Evolutionary conservation across 2,329 filamentous ascomycete species (phyloP).

Genomic region (Chaetomium sp.): DNA sequence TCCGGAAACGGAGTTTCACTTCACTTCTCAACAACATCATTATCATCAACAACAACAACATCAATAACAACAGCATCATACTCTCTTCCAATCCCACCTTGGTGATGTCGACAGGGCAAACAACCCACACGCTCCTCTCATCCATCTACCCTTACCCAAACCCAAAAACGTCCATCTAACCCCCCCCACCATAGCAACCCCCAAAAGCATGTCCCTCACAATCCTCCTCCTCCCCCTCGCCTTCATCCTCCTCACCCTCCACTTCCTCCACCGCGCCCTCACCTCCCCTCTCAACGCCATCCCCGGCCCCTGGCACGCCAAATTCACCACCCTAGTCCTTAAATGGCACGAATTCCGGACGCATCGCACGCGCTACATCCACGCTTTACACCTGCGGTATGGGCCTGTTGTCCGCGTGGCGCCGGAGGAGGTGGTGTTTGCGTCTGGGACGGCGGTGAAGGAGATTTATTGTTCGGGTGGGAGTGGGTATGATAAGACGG

Average conservation of each 20-base stretch:
- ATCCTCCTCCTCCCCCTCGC: conserved; percentile 10
- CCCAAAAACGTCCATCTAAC: too few species aligned
- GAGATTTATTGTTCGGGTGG: conserved; percentile 58
- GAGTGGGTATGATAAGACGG: conserved; percentile 59
- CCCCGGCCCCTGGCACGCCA: conserved; percentile 43
- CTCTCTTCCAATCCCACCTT: too few species aligned
- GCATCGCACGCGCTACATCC: conserved; percentile 48
- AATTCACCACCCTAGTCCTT: conserved; percentile 44
- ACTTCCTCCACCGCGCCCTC: conserved; percentile 13
- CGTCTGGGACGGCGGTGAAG: conserved; percentile 49
- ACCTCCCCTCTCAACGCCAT: conserved; percentile 35
- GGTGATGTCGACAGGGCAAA: background rate
- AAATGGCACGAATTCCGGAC: conserved; percentile 52
- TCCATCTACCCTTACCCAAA: too few species aligned
- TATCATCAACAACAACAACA: too few species aligned
- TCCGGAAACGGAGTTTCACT: too few species aligned
- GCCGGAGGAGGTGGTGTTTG: conserved; percentile 54
- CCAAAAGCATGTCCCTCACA: conserved; percentile 15
- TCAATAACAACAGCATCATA: too few species aligned
- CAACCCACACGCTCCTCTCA: background rate
- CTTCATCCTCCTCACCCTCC: conserved; percentile 10
- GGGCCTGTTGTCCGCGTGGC: conserved; percentile 52
- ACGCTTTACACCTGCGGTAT: conserved; percentile 47
- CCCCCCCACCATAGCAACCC: too few species aligned
- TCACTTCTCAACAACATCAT: too few species aligned